Conservation (phyloP, 768 basidiomycete genomes). For the Panellus pusillus region DNA sequence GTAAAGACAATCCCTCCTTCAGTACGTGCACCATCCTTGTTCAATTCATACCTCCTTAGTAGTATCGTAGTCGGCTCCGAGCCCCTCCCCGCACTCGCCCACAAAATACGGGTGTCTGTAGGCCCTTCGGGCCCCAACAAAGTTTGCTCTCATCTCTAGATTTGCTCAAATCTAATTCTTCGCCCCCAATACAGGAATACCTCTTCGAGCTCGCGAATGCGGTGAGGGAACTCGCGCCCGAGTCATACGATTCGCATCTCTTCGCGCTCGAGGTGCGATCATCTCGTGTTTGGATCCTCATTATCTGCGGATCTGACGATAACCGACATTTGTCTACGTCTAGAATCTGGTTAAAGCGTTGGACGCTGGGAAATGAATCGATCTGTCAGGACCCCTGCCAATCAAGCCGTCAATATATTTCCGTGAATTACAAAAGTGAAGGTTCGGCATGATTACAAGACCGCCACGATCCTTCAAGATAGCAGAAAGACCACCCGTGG, state of each 20-base stretch:
- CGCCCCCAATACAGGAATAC: slow-evolving; percentile 63
- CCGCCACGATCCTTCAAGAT: too few species aligned
- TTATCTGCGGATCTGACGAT: neutral
- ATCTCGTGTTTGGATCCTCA: neutral
- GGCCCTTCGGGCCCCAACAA: slow-evolving; percentile 94
- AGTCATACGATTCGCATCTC: slow-evolving; percentile 75
- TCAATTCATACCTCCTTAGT: neutral
- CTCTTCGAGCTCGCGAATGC: slow-evolving; percentile 75
- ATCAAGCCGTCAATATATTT: too few species aligned
- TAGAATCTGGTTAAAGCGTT: slow-evolving; percentile 5
- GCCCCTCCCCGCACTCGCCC: slow-evolving; percentile 65
- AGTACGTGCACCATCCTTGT: slow-evolving; percentile 42
- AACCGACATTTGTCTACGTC: too few species aligned
- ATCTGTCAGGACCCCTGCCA: neutral
- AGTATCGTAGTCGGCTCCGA: slow-evolving; percentile 72
- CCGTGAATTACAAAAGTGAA: too few species aligned
- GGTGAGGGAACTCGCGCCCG: slow-evolving; percentile 70
- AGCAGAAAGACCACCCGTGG: too few species aligned
- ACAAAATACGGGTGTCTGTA: slow-evolving; percentile 67
- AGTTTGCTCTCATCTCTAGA: slow-evolving; percentile 36
- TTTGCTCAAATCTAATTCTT: neutral
- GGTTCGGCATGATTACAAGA: too few species aligned
- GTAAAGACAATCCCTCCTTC: slow-evolving; percentile 86
- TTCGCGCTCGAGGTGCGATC: slow-evolving; percentile 68
- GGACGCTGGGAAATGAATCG: neutral